Conservation (phyloP, 805 yeast species). For the Blastobotrys chiropterorum region DNA sequence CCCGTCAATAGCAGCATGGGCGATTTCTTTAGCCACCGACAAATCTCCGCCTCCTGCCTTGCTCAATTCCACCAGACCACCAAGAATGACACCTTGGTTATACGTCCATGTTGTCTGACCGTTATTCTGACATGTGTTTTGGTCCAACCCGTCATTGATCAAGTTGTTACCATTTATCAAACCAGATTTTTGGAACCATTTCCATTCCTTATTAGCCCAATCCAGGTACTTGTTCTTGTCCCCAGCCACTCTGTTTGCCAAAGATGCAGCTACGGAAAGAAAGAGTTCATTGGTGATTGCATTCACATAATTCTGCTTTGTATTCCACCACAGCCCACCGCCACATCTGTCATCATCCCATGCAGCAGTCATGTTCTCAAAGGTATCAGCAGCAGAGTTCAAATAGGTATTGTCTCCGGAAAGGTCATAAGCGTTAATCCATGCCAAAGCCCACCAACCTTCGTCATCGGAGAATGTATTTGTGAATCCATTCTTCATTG, state of each 20-base stretch:
- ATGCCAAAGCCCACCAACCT: slow-evolving; percentile 18
- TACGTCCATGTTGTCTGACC: slow-evolving; percentile 12
- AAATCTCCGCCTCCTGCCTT: slow-evolving; percentile 3
- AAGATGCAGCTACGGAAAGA: slow-evolving; percentile 8
- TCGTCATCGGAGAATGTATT: slow-evolving; percentile 14
- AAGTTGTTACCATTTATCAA: slow-evolving; percentile 7
- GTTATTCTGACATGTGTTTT: slow-evolving; percentile 2
- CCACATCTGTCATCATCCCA: slow-evolving; percentile 11
- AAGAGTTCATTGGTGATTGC: slow-evolving; percentile 17
- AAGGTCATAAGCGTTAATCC: slow-evolving; percentile 14
- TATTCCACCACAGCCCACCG: slow-evolving; percentile 17
- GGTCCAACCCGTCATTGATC: slow-evolving; percentile 14
- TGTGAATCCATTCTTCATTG: slow-evolving; percentile 9
- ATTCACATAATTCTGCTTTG: slow-evolving; percentile 8
- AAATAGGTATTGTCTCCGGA: slow-evolving; percentile 7
- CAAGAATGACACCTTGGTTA: slow-evolving; percentile 16
- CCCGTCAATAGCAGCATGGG: slow-evolving; percentile 7
- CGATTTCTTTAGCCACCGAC: slow-evolving; percentile 6
- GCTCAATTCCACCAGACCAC: slow-evolving; percentile 13
- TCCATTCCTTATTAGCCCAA: slow-evolving; percentile 12
- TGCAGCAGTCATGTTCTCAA: slow-evolving; percentile 9
- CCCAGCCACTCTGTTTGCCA: slow-evolving; percentile 11
- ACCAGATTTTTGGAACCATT: slow-evolving; percentile 9
- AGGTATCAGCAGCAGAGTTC: slow-evolving; percentile 7
- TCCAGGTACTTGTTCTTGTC: slow-evolving; percentile 6